phyloP scores from a whole-genome alignment of 2,329 filamentous ascomycete species.

The Hymenoscyphus linearis region DNA sequence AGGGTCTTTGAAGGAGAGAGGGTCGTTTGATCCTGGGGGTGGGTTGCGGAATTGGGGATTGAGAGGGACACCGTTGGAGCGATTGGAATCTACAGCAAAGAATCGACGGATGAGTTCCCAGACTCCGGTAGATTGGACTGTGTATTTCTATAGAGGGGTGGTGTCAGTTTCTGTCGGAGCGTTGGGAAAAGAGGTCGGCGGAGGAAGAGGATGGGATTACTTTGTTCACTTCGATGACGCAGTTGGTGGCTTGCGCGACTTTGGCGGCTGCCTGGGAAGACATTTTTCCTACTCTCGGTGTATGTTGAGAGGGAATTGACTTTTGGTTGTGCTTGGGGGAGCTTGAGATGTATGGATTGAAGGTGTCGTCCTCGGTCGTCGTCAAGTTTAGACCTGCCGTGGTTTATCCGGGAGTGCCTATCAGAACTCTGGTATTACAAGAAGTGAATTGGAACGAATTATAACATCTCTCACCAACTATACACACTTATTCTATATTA shows the following conservation, averaged over 20 bases:
- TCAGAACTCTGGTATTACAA: neutral
- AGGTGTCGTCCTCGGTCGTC: conserved; percentile 5
- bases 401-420: conserved; percentile 3
- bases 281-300: conserved; percentile 38
- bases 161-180: neutral
- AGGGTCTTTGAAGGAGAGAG: conserved; percentile 70
- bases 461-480: neutral
- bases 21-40: conserved; percentile 67
- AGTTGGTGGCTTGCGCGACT: conserved; percentile 47
- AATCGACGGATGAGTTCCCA: conserved; percentile 78
- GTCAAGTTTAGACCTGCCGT: neutral
- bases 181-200: conserved; percentile 1
- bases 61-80: conserved; percentile 85
- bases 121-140: conserved; percentile 80
- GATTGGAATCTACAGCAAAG: conserved; percentile 77
- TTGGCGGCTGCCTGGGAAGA: conserved; percentile 45
- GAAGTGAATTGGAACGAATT: neutral
- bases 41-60: conserved; percentile 92
- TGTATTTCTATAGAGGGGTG: conserved; percentile 72
- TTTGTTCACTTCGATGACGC: conserved; percentile 52
- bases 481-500: neutral
- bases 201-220: conserved; percentile 37
- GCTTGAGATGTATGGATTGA: conserved; percentile 1
- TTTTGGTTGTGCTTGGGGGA: conserved; percentile 17
- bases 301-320: conserved; percentile 24